Conservation (phyloP, 108 stramenopile genomes). For the Cyclotella cryptica region DNA sequence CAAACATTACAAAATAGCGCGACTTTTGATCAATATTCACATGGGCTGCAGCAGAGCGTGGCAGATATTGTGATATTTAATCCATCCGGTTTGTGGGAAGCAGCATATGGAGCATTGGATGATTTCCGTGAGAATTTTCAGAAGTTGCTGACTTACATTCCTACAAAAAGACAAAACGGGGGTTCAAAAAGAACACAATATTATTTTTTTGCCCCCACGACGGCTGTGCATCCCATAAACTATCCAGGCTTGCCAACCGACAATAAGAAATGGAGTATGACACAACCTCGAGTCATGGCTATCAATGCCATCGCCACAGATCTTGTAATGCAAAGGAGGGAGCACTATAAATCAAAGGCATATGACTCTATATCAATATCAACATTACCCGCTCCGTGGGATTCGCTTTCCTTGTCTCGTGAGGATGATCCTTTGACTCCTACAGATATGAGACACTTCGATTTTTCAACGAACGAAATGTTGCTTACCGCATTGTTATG, state of each 20-base stretch:
- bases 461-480: slow-evolving; percentile 29
- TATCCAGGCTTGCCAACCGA: slow-evolving; percentile 16
- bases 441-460: slow-evolving; percentile 34
- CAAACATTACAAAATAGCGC: slow-evolving; percentile 20
- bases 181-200: slow-evolving; percentile 1
- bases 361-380: slow-evolving; percentile 21
- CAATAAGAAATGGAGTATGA: slow-evolving; percentile 39
- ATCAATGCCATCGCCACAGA: slow-evolving; percentile 26
- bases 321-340: slow-evolving; percentile 6
- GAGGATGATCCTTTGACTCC: slow-evolving; percentile 38
- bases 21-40: slow-evolving; percentile 14
- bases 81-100: slow-evolving; percentile 40
- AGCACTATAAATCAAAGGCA: neutral
- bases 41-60: neutral
- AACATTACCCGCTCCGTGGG: slow-evolving; percentile 19
- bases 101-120: slow-evolving; percentile 31
- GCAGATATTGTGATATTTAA: slow-evolving; percentile 33
- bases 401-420: slow-evolving; percentile 20
- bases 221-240: slow-evolving; percentile 35
- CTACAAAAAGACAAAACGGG: neutral
- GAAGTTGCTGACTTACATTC: slow-evolving; percentile 20
- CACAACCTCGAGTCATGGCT: slow-evolving; percentile 19
- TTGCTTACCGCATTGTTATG: slow-evolving; percentile 28
- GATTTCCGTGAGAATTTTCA: slow-evolving; percentile 29
- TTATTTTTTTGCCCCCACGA: slow-evolving; percentile 36